phyloP scores from a whole-genome alignment of 129 eudicot genomes.

The Flaveria linearis region DNA sequence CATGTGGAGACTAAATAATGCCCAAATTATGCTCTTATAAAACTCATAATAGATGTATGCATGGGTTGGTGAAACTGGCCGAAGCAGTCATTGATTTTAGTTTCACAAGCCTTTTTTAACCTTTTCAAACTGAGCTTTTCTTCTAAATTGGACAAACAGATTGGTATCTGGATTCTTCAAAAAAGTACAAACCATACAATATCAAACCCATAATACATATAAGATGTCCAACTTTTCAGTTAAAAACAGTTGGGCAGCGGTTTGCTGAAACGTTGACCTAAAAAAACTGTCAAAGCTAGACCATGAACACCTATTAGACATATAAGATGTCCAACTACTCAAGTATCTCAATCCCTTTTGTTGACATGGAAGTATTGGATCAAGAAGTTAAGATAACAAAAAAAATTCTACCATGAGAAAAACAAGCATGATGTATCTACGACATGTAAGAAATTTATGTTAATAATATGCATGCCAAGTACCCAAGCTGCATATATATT shows the following conservation, averaged over 20 bases:
- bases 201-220: neutral
- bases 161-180: neutral
- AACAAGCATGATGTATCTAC: slow-evolving; percentile 21
- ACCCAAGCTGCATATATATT: slow-evolving; percentile 18
- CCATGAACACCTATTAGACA: neutral
- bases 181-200: neutral
- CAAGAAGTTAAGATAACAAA: neutral
- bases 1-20: too few species aligned
- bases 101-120: neutral
- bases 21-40: too few species aligned
- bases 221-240: slow-evolving; percentile 6
- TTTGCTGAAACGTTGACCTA: neutral
- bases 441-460: slow-evolving; percentile 1
- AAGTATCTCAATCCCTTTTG: neutral
- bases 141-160: neutral
- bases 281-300: neutral
- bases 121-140: neutral
- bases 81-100: neutral
- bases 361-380: neutral
- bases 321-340: slow-evolving; percentile 8
- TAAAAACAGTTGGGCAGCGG: neutral
- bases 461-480: neutral
- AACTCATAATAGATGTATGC: neutral
- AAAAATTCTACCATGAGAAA: neutral
- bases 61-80: neutral